A percentile compares a stretch with the other conserved stretches of the same genome.
Evolutionary conservation across 1,284 basidiomycete genomes (phyloP).

Genomic region (Tilletiaria anomala): DNA sequence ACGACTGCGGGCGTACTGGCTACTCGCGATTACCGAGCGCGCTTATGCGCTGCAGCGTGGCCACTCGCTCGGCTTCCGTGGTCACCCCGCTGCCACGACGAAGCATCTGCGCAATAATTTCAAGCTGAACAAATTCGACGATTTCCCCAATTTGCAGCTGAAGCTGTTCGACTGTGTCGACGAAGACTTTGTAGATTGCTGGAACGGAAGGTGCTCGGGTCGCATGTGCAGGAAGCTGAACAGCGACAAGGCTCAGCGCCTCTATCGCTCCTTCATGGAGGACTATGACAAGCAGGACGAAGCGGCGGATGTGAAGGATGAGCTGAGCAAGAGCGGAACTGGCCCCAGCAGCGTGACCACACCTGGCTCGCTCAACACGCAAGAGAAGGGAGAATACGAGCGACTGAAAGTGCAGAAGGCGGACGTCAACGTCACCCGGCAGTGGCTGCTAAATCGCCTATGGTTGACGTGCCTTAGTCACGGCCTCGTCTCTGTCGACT

Average conservation of each 20-base stretch:
- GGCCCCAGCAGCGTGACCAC: not conserved
- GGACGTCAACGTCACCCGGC: constrained; percentile 23
- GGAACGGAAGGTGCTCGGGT: constrained; percentile 10
- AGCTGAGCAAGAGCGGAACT: not conserved
- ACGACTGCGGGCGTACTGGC: constrained; percentile 24
- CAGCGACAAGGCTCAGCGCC: not conserved
- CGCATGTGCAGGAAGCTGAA: not conserved
- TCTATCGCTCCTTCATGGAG: constrained; percentile 1
- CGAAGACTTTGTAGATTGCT: constrained; percentile 32
- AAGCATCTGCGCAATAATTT: constrained; percentile 14
- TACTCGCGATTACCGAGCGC: constrained; percentile 32
- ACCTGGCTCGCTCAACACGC: not conserved
- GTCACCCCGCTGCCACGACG: constrained; percentile 20
- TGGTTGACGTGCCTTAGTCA: constrained; percentile 23
- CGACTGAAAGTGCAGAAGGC: constrained; percentile 15
- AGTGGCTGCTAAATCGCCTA: constrained; percentile 21
- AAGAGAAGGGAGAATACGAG: not conserved
- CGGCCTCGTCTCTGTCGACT: constrained; percentile 11
- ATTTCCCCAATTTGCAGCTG: constrained; percentile 17
- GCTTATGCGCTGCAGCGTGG: constrained; percentile 26
- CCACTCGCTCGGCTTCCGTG: constrained; percentile 18
- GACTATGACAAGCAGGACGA: not conserved
- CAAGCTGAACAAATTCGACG: constrained; percentile 15
- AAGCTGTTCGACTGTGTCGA: constrained; percentile 18
- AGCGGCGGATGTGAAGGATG: not conserved